Conservation (phyloP, 2,329 filamentous ascomycete genomes). For the Ceratocystis diversiconidia region DNA sequence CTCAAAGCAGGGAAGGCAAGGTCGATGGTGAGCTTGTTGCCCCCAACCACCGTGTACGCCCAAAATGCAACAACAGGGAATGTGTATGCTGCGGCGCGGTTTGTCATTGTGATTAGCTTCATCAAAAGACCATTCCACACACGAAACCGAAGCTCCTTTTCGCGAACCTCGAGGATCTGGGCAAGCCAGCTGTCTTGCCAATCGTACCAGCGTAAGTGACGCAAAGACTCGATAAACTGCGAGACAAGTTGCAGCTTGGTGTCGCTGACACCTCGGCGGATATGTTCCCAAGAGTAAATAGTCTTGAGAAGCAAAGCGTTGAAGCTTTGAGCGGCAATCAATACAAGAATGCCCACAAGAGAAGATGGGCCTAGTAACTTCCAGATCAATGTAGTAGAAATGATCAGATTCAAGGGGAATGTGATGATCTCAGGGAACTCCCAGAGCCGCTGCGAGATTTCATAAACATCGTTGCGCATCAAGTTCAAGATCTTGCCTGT, state of each 20-base stretch:
- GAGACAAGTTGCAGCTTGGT: conserved; percentile 63
- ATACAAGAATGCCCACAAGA: conserved; percentile 53
- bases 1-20: conserved; percentile 78
- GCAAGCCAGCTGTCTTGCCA: conserved; percentile 66
- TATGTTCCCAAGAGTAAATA: conserved; percentile 41
- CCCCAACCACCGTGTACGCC: conserved; percentile 60
- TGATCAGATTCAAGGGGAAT: conserved; percentile 60
- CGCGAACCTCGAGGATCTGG: conserved; percentile 52
- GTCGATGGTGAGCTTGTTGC: conserved; percentile 56
- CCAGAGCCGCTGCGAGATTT: conserved; percentile 75
- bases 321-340: conserved; percentile 40
- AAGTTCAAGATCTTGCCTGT: conserved; percentile 86
- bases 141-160: conserved; percentile 51
- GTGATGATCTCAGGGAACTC: conserved; percentile 65
- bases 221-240: conserved; percentile 75
- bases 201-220: conserved; percentile 67
- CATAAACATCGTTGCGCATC: conserved; percentile 69
- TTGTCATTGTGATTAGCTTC: conserved; percentile 51
- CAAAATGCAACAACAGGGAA: conserved; percentile 74
- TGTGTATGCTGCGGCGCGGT: conserved; percentile 54
- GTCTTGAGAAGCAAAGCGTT: conserved; percentile 50
- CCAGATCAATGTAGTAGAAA: conserved; percentile 63
- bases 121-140: conserved; percentile 50
- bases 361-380: conserved; percentile 59
- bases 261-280: conserved; percentile 61